A percentile compares a stretch with the other conserved stretches of the same genome.
Evolutionary conservation across 1,284 basidiomycete genomes (phyloP).

Genomic region (Ganoderma resinaceum): DNA sequence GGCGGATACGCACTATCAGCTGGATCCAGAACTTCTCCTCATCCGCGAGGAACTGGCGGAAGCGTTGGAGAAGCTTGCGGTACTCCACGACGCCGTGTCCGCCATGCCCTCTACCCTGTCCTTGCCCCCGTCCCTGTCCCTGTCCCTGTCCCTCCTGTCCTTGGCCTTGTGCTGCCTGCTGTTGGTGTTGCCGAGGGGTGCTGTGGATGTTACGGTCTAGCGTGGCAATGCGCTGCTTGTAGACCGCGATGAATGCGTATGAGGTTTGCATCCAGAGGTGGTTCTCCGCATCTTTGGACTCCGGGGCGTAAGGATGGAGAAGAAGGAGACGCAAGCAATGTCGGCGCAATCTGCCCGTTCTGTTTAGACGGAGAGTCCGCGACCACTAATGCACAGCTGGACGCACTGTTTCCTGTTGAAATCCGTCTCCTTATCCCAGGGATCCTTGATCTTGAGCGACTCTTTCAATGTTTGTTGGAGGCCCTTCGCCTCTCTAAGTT

Average conservation of each 20-base stretch:
- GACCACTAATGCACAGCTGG: background rate
- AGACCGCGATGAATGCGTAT: constrained; percentile 84
- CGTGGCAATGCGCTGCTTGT: constrained; percentile 77
- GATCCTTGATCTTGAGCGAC: constrained; percentile 71
- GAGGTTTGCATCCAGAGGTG: constrained; percentile 94
- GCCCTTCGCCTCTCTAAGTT: constrained; percentile 69
- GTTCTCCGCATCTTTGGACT: constrained; percentile 83
- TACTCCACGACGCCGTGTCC: constrained; percentile 75
- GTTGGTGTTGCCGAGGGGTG: constrained; percentile 51
- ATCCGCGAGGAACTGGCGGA: constrained; percentile 84
- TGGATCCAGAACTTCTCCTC: constrained; percentile 91
- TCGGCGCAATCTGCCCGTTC: constrained; percentile 68
- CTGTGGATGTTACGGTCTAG: constrained; percentile 70
- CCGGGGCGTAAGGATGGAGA: constrained; percentile 73
- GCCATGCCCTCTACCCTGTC: constrained; percentile 39
- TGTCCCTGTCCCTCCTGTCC: constrained; percentile 49
- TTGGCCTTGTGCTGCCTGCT: constrained; percentile 38
- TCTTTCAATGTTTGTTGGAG: constrained; percentile 75
- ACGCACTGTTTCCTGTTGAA: constrained; percentile 84
- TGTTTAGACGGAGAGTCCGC: constrained; percentile 9
- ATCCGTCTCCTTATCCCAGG: constrained; percentile 87
- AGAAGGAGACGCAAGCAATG: constrained; percentile 81
- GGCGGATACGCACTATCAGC: constrained; percentile 75
- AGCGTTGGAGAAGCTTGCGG: constrained; percentile 86
- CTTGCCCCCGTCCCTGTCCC: constrained; percentile 30